A percentile compares a stretch with the other conserved stretches of the same genome.
Conservation (phyloP, 2,329 filamentous ascomycete genomes). For the Fusarium goolgardi region DNA sequence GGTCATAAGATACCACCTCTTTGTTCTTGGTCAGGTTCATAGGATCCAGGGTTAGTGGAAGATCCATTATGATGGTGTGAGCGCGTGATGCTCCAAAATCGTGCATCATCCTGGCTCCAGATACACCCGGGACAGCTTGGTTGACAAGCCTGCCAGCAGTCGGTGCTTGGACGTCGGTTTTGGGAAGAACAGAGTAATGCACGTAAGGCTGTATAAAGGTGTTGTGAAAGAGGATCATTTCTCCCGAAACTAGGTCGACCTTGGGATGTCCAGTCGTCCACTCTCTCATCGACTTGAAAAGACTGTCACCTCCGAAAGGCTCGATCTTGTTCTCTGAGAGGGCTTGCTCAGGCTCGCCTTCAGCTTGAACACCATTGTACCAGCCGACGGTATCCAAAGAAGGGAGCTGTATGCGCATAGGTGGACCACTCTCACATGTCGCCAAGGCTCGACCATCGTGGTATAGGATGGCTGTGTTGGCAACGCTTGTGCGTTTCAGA, state of each 20-base stretch:
- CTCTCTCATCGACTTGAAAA: conserved; percentile 72
- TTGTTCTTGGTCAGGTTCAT: conserved; percentile 67
- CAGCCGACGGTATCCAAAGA: conserved; percentile 75
- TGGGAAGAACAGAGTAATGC: conserved; percentile 66
- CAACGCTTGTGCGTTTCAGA: conserved; percentile 77
- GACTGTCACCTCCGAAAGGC: conserved; percentile 65
- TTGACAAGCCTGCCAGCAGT: conserved; percentile 29
- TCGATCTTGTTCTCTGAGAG: rapidly evolving
- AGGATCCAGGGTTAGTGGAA: conserved; percentile 74
- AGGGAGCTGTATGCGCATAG: conserved; percentile 73
- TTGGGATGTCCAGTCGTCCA: conserved; percentile 78
- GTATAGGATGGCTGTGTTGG: conserved; percentile 74
- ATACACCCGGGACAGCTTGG: conserved; percentile 67
- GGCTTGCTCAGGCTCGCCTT: conserved; percentile 56
- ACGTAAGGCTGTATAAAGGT: conserved; percentile 74
- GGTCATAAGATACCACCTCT: conserved; percentile 69
- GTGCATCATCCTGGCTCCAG: conserved; percentile 78
- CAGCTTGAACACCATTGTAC: conserved; percentile 70
- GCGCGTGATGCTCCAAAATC: conserved; percentile 75
- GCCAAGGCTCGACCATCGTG: conserved; percentile 77
- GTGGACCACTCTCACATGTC: conserved; percentile 77
- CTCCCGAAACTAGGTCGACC: conserved; percentile 71
- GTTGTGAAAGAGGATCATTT: conserved; percentile 75
- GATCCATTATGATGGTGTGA: conserved; percentile 75
- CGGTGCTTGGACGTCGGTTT: rapidly evolving